These are phyloP conservation scores for Alloteropsis angusta DNA, from an alignment of 202 grass and related monocot species.

Conservation along the genomic window DNA sequence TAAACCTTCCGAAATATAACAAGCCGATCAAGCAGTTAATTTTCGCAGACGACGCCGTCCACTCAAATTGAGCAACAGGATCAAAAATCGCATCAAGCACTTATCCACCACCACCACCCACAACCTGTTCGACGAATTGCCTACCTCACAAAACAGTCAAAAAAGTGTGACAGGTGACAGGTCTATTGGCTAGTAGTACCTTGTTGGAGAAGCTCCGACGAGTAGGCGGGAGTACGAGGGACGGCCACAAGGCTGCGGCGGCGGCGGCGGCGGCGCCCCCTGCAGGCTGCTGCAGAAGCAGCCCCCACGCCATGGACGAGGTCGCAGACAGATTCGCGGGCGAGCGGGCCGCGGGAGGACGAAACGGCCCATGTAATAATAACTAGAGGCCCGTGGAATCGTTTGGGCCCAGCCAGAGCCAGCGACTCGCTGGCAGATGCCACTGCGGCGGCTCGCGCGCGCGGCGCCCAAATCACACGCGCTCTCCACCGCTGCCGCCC, in stretches of 20 bases:
- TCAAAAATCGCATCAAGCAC: not conserved
- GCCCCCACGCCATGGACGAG: slow-evolving; percentile 22
- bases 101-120: not conserved
- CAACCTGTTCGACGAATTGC: slow-evolving; percentile 18
- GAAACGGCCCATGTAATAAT: no score
- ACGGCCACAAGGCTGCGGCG: not conserved
- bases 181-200: slow-evolving; percentile 1
- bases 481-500: slow-evolving; percentile 11
- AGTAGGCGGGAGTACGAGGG: not conserved
- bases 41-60: not conserved
- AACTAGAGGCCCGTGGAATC: not conserved
- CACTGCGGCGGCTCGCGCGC: slow-evolving; percentile 23
- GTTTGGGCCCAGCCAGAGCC: no score
- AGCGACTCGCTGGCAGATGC: slow-evolving; percentile 10
- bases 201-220: not conserved
- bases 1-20: not conserved
- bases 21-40: not conserved
- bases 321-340: not conserved
- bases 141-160: not conserved
- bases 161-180: no score
- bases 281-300: not conserved
- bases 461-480: not conserved
- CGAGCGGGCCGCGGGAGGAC: not conserved
- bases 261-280: not conserved
- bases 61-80: not conserved